Evolutionary conservation across 2,329 filamentous ascomycete species (phyloP).

Genomic region (Davidsoniella eucalypti): DNA sequence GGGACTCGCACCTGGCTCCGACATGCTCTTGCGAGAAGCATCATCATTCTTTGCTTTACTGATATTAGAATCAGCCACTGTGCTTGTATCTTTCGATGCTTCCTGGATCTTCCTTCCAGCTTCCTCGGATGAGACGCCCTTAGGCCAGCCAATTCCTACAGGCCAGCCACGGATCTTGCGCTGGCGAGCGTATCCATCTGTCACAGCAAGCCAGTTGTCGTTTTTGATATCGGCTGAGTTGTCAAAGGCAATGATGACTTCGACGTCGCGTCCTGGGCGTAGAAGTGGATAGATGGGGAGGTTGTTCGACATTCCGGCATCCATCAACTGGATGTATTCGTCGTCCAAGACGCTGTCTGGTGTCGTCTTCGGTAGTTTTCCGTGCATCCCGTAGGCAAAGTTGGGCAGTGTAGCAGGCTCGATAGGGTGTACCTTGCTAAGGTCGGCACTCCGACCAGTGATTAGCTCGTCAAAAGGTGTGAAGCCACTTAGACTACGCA

Average conservation of each 20-base stretch:
- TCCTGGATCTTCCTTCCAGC: constrained; percentile 33
- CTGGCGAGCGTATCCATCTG: constrained; percentile 82
- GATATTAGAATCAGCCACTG: constrained; percentile 48
- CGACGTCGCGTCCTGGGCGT: constrained; percentile 72
- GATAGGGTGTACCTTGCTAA: constrained; percentile 87
- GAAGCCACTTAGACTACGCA: constrained; percentile 61
- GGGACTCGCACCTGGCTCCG: neutral
- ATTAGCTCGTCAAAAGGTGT: constrained; percentile 66
- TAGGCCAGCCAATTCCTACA: constrained; percentile 85
- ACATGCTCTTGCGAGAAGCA: neutral
- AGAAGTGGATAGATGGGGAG: constrained; percentile 89
- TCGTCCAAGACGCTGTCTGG: constrained; percentile 58
- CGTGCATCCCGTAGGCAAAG: constrained; percentile 67
- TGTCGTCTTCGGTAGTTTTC: constrained; percentile 55
- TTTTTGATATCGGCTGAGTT: constrained; percentile 83
- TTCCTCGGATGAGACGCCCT: constrained; percentile 18
- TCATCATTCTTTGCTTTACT: constrained; percentile 30
- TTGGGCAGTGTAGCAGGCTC: constrained; percentile 85
- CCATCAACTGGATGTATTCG: constrained; percentile 72
- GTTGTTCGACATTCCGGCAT: constrained; percentile 98
- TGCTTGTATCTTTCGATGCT: constrained; percentile 47
- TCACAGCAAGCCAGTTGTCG: constrained; percentile 91
- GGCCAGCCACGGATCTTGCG: constrained; percentile 91
- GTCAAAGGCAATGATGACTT: constrained; percentile 85
- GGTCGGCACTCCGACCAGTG: constrained; percentile 62